Evolutionary conservation across 441 rosid species (phyloP).

Genomic region (Adansonia madagascariensis): DNA sequence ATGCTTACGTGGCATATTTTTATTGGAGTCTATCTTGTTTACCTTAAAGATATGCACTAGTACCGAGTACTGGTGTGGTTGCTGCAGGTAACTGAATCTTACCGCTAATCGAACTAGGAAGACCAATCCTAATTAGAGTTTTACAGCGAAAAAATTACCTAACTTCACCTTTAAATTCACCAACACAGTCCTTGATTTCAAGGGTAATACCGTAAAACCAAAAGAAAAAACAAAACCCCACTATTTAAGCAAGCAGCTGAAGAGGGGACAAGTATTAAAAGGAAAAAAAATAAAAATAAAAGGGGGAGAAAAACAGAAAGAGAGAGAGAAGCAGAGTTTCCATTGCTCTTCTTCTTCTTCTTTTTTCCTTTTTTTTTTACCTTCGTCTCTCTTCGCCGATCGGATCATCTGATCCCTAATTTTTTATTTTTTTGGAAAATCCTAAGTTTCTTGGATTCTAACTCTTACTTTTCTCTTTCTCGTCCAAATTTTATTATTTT

Average conservation of each 20-base stretch:
- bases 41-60: not conserved
- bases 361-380: not conserved
- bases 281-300: not conserved
- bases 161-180: not conserved
- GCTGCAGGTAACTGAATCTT: not conserved
- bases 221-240: not conserved
- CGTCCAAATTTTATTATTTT: constrained; percentile 2
- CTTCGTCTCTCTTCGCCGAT: constrained; percentile 37
- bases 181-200: not conserved
- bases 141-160: not conserved
- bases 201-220: constrained; percentile 9
- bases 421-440: constrained; percentile 23
- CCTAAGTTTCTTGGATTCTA: constrained; percentile 28
- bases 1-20: not conserved
- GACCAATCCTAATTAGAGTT: not conserved
- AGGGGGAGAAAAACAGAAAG: constrained; percentile 3
- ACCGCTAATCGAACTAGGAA: not conserved
- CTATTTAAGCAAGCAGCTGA: constrained; percentile 20
- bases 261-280: not conserved
- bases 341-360: constrained; percentile 33
- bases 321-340: constrained; percentile 17
- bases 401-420: constrained; percentile 6
- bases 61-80: not conserved
- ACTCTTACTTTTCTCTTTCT: not conserved
- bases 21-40: not conserved